Percentiles rank a stretch among this genome's conserved stretches.
Conservation (phyloP, 164 flowering plant genomes). For the Annona squamosa region DNA sequence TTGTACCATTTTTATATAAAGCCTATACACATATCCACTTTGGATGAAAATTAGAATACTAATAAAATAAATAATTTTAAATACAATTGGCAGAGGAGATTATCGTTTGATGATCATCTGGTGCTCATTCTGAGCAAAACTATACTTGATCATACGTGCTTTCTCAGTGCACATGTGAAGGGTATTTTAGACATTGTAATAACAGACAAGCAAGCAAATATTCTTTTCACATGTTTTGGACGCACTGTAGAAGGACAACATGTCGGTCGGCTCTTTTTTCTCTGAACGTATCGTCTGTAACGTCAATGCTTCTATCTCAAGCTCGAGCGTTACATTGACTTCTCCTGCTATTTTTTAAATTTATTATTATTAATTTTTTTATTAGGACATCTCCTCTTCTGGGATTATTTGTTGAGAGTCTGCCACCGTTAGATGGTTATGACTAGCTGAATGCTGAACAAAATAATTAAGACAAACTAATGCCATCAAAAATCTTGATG, state of each 20-base stretch:
- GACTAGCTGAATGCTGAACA: no score
- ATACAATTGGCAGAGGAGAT: no score
- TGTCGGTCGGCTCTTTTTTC: not conserved
- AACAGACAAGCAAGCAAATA: not conserved
- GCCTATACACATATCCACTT: no score
- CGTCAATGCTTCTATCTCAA: not conserved
- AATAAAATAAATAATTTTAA: no score
- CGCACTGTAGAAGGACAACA: not conserved
- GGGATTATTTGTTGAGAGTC: not conserved
- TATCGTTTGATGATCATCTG: no score
- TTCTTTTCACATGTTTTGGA: not conserved
- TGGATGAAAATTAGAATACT: no score
- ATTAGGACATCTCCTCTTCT: no score
- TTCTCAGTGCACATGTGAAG: not conserved
- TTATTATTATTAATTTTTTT: not conserved
- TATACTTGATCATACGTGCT: not conserved
- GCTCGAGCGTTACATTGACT: constrained; percentile 9
- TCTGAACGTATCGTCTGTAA: not conserved
- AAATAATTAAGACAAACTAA: no score
- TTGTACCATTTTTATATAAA: no score
- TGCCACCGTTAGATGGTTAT: not conserved
- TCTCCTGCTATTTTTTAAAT: not conserved
- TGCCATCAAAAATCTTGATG: no score
- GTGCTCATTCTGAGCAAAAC: not conserved
- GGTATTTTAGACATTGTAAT: not conserved